phyloP scores from a whole-genome alignment of 495 filamentous ascomycete genomes.

The Hypoxylon rickii region DNA sequence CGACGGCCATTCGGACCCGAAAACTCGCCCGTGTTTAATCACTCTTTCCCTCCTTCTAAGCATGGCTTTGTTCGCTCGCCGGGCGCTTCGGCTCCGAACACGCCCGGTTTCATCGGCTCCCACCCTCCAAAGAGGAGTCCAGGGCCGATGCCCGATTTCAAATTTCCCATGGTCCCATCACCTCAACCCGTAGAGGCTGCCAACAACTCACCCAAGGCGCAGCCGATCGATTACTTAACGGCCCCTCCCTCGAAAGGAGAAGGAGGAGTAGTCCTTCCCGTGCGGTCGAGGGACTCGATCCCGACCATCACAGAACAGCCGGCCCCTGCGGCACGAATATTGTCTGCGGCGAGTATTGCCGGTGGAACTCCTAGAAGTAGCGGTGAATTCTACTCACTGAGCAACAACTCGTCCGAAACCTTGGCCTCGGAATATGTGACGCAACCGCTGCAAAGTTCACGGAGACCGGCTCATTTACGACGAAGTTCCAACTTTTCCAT shows the following conservation, averaged over 20 bases:
- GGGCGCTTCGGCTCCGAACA: slow-evolving; percentile 46
- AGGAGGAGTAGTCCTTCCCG: slow-evolving; percentile 38
- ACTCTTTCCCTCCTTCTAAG: slow-evolving; percentile 52
- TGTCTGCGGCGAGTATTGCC: slow-evolving; percentile 70
- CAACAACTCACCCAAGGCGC: slow-evolving; percentile 9
- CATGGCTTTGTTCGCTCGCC: slow-evolving; percentile 42
- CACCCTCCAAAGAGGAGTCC: slow-evolving; percentile 44
- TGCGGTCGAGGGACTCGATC: slow-evolving; percentile 45
- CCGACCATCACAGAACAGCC: slow-evolving; percentile 59
- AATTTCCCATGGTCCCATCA: slow-evolving; percentile 64
- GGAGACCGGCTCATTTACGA: slow-evolving; percentile 61
- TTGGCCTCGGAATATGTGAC: slow-evolving; percentile 86
- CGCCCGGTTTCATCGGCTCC: slow-evolving; percentile 39
- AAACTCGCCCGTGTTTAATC: slow-evolving; percentile 52
- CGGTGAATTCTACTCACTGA: slow-evolving; percentile 90
- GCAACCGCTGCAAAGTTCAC: slow-evolving; percentile 50
- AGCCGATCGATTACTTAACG: slow-evolving; percentile 37
- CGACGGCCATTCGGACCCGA: slow-evolving; percentile 43
- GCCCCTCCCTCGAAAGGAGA: slow-evolving; percentile 44
- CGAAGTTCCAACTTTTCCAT: slow-evolving; percentile 63
- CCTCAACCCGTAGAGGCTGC: slow-evolving; percentile 39
- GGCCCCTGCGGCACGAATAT: slow-evolving; percentile 65
- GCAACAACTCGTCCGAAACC: slow-evolving; percentile 93
- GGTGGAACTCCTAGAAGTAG: slow-evolving; percentile 81
- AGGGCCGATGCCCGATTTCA: slow-evolving; percentile 64